These are phyloP conservation scores for Leccinum fallax DNA, from an alignment of 1,284 basidiomycete species.

Conservation along the genomic window DNA sequence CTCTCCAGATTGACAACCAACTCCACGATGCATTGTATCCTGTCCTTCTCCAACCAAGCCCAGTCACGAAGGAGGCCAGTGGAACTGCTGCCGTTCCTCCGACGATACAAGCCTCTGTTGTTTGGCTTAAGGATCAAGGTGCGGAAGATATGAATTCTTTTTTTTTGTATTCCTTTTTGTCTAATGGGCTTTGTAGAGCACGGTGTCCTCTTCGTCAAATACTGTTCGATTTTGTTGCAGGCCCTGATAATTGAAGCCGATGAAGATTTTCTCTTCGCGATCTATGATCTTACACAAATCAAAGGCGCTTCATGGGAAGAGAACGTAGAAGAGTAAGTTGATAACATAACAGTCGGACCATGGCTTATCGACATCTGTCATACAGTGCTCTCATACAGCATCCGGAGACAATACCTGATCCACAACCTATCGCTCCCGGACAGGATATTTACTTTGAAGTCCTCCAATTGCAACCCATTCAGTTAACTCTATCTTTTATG, in stretches of 20 bases:
- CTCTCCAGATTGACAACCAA: slow-evolving; percentile 96
- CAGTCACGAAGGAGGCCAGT: slow-evolving; percentile 82
- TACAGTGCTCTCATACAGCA: slow-evolving; percentile 77
- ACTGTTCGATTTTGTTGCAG: slow-evolving; percentile 93
- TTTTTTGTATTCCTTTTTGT: background rate
- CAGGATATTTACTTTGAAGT: slow-evolving; percentile 95
- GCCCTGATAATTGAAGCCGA: slow-evolving; percentile 95
- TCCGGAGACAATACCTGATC: slow-evolving; percentile 80
- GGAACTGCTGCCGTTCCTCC: slow-evolving; percentile 81
- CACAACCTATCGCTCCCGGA: slow-evolving; percentile 62
- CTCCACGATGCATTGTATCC: slow-evolving; percentile 96
- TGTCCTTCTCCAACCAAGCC: slow-evolving; percentile 94
- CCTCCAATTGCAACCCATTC: slow-evolving; percentile 95
- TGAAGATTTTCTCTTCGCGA: slow-evolving; percentile 93
- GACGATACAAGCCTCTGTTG: slow-evolving; percentile 86
- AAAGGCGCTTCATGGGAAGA: slow-evolving; percentile 90
- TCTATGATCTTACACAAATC: slow-evolving; percentile 92
- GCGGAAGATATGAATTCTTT: slow-evolving; percentile 17
- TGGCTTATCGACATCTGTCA: slow-evolving; percentile 11
- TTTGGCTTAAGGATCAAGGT: slow-evolving; percentile 95
- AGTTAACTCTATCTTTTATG: slow-evolving; percentile 95
- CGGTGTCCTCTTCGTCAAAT: slow-evolving; percentile 96
- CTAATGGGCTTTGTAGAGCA: slow-evolving; percentile 60
- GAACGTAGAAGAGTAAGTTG: slow-evolving; percentile 69
- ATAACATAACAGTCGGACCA: background rate